A percentile compares a stretch with the other conserved stretches of the same genome.
phyloP scores from a whole-genome alignment of 78 protist genomes.

The Planoprotostelium fungivorum region DNA sequence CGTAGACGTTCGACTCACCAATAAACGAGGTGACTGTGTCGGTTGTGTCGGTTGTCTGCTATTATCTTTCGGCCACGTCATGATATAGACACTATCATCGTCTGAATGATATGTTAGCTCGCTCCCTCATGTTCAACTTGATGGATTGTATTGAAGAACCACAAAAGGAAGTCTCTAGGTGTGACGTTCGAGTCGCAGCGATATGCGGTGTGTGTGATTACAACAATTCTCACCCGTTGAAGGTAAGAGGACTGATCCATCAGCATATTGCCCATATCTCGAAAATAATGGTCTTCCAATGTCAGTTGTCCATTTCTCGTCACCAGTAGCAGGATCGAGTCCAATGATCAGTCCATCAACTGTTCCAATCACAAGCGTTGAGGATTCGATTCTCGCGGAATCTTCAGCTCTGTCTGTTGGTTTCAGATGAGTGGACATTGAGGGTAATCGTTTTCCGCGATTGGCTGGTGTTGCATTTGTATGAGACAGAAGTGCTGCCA shows the following conservation, averaged over 20 bases:
- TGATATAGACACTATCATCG: not conserved
- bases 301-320: not conserved
- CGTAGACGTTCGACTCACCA: not conserved
- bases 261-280: not conserved
- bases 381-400: not conserved
- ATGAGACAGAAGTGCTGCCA: too few relatives aligned
- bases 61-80: not conserved
- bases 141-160: too few relatives aligned
- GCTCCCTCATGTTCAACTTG: too few relatives aligned
- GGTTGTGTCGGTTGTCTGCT: not conserved
- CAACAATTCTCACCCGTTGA: not conserved
- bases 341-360: not conserved
- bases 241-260: not conserved
- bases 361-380: not conserved
- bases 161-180: too few relatives aligned
- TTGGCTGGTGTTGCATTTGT: too few relatives aligned
- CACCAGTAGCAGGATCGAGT: not conserved
- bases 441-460: too few relatives aligned
- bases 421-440: too few relatives aligned
- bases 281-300: not conserved
- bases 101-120: too few relatives aligned
- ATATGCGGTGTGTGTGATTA: not conserved
- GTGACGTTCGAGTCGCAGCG: too few relatives aligned
- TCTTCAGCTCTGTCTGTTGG: not conserved
- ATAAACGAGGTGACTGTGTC: not conserved